These are phyloP conservation scores for Luvunga scandens DNA, from an alignment of 345 rosid species.

Conservation along the genomic window DNA sequence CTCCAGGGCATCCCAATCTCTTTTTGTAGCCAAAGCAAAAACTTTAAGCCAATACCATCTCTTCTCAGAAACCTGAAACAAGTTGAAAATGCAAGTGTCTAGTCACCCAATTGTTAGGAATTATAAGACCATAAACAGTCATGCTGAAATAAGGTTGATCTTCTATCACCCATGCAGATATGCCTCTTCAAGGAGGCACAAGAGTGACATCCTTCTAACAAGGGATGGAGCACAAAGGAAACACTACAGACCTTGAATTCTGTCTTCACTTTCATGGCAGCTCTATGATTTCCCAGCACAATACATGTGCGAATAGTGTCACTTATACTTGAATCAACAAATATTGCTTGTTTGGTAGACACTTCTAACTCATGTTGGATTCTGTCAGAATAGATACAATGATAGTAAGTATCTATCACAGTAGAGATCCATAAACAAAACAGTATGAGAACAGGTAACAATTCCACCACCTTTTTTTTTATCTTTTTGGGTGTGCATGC, in stretches of 20 bases:
- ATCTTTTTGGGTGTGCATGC: too few species aligned
- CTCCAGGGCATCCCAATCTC: conserved; percentile 93
- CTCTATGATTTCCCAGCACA: conserved; percentile 75
- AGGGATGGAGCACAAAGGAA: conserved; percentile 5
- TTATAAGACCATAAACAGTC: background rate
- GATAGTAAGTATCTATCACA: background rate
- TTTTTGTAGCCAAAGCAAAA: conserved; percentile 82
- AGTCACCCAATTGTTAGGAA: background rate
- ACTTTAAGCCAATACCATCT: conserved; percentile 98
- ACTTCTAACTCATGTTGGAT: conserved; percentile 94
- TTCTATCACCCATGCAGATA: background rate
- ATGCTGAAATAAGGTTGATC: background rate
- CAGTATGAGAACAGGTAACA: background rate
- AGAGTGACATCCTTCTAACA: background rate
- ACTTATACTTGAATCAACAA: conserved; percentile 96
- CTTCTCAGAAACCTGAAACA: conserved; percentile 76
- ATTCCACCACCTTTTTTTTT: background rate
- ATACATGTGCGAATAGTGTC: conserved; percentile 98
- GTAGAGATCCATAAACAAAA: too few species aligned
- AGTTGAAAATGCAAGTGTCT: background rate
- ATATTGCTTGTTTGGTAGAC: conserved; percentile 86
- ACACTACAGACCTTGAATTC: conserved; percentile 63
- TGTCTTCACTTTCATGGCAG: conserved; percentile 58
- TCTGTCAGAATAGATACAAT: conserved; percentile 36
- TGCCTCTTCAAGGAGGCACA: conserved; percentile 3